Evolutionary conservation across 352 stramenopile genomes (phyloP).

Genomic region (Phytophthora constricta): DNA sequence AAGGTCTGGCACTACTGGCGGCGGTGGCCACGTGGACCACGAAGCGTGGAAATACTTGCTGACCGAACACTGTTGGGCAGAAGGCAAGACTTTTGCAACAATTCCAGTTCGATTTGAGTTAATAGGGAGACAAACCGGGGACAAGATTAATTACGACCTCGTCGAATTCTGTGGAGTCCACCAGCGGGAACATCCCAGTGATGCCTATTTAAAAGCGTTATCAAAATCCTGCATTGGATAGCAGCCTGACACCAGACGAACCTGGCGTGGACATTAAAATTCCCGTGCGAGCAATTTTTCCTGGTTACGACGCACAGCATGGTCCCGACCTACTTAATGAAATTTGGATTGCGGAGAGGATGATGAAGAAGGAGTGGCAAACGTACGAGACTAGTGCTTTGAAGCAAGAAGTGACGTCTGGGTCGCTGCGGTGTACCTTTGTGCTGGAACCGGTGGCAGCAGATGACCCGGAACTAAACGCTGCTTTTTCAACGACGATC

Average conservation of each 20-base stretch:
- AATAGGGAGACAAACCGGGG: no score
- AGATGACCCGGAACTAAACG: background rate
- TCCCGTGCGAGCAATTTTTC: background rate
- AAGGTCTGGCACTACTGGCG: constrained; percentile 38
- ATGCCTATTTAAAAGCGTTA: background rate
- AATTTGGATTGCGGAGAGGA: background rate
- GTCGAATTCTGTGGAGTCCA: background rate
- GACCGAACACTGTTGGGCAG: no score
- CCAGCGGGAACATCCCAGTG: background rate
- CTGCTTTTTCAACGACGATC: background rate
- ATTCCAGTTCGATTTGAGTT: no score
- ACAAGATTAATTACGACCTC: background rate
- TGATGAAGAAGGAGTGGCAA: constrained; percentile 1
- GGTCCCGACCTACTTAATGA: background rate
- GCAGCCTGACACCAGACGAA: background rate
- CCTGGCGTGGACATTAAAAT: constrained; percentile 8
- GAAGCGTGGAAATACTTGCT: no score
- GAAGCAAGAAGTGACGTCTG: background rate
- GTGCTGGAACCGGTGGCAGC: constrained; percentile 4
- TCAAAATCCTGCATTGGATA: constrained; percentile 5
- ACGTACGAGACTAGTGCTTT: background rate
- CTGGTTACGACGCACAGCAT: constrained; percentile 1
- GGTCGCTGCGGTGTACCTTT: constrained; percentile 12
- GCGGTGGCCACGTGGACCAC: no score
- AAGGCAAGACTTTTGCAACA: no score